phyloP scores from a whole-genome alignment of 192 early-diverging fungal species.

The Coemansia sp. region DNA sequence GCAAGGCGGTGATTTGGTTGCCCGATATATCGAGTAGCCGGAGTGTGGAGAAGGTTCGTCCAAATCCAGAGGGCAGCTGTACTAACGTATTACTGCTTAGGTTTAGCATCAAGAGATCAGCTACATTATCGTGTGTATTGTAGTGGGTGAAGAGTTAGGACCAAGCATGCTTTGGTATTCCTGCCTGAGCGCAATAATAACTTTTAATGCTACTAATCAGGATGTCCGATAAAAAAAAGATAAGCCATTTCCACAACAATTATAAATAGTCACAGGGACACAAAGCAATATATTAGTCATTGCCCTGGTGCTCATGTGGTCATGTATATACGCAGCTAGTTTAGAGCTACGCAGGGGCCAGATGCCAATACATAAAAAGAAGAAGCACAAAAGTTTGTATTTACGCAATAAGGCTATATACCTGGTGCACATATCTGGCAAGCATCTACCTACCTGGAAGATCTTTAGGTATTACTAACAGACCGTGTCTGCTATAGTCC shows the following conservation, averaged over 20 bases:
- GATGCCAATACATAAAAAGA: background rate
- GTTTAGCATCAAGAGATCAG: constrained; percentile 23
- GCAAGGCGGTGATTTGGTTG: constrained; percentile 42
- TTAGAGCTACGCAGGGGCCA: background rate
- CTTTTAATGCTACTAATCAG: background rate
- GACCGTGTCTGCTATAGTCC: constrained; percentile 26
- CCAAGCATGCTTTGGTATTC: background rate
- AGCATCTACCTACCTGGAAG: constrained; percentile 34
- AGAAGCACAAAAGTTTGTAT: background rate
- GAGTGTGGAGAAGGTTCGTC: constrained; percentile 29
- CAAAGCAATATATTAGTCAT: background rate
- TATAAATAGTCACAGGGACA: background rate
- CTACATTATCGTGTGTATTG: constrained; percentile 14
- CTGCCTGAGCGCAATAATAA: background rate
- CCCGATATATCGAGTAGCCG: constrained; percentile 41
- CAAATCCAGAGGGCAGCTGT: constrained; percentile 40
- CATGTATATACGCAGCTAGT: background rate
- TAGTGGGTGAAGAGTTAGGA: background rate
- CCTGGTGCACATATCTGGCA: background rate
- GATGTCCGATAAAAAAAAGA: background rate
- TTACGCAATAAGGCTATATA: too few relatives aligned
- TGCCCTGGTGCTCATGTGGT: background rate
- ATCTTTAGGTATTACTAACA: constrained; percentile 23
- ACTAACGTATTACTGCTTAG: constrained; percentile 40
- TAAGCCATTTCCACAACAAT: too few relatives aligned